Evolutionary conservation across 169 alveolate species (phyloP), one percentile per base, ranked within the genome.

Genomic region (Plasmodium fragile): DNA sequence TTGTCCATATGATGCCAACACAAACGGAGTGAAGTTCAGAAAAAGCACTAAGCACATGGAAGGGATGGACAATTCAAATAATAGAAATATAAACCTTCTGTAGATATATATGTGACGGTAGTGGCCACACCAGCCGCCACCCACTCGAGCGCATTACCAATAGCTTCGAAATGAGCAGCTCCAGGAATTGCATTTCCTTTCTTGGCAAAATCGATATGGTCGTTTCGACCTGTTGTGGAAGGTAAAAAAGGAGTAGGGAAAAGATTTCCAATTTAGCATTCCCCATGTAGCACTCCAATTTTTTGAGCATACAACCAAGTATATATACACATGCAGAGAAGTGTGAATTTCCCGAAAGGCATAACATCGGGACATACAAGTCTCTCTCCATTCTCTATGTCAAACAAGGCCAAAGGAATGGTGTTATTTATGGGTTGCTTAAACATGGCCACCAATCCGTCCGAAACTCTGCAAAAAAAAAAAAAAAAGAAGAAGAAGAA

Each of bases 381-480:
- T 82, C 93, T 84, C 32, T 81, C 70, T 36, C 97, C 97, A 30
- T 96, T 95, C 73, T 94, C 97, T 59, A 96, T 96, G 70, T 96
- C 97, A 82, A 87, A 96, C 59, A 96, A 82, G 25, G 94, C 84
- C 39, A 96, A 78, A 10, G 97, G 96, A 49, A 96, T 92, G 49
- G 82, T 85, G 90, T 93, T 94, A 65, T 93, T 55, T 55, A 92
- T 22, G 13, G 97, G 97, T 59, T 96, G 97, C 43, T 94, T 93
- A 83, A 96, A 89, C 97, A 96, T 96, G 81, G 94, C 97, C 34
- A 96, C 95, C 11, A 96, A 83, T 22, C 97, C 97, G 78, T 96
- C 96, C 1, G 97, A 96, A 41, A 96, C 97, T 43, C 97, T 87
- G 36, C 39, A 90, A 25, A 70, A 22, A 30, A 45, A 34, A 89